Base-by-base conservation (phyloP, 208 protist genomes). In the Strigomonas galati region DNA sequence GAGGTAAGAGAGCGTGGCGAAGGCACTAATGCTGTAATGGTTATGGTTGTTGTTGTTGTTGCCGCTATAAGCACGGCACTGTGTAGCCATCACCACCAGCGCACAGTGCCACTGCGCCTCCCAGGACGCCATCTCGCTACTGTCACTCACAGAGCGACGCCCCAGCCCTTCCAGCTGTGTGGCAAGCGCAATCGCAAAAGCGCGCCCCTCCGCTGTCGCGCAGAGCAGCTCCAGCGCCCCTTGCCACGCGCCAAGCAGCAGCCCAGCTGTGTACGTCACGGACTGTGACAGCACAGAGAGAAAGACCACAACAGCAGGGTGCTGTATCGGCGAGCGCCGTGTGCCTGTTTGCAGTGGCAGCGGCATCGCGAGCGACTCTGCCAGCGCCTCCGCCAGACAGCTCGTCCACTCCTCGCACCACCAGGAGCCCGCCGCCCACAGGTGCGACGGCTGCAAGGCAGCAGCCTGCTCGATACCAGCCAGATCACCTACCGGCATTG, bases 101-200 rank as follows among this genome's bases (percentile, higher is more conserved):
- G 32, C 32, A 9, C 32, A 37, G 32, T 37, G 32, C 32, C 32
- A 37, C 9, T 37, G 32, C 9, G 32, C 32, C 32, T 37, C 32
- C 32, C 32, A 37, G 6, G 32, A 9, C 32, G 32, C 9, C 32
- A 9, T 9, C 32, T 37, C 32, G 9, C 32, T 37, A 9, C 32
- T 37, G 32, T 9, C 30, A 21, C 3, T 28, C 10, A 2, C 27
- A 6, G 52, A 28, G 17, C 7, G n/a, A 15, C 44, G 10, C 7
- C 44, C 44, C 17, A 15, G 44, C 7, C 17, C 44, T n/a, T 53
- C 51, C 23, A 67, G 65, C 28, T 78, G 72, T 0, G 57, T 49
- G 24, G 62, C 69, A 23, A 81, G 69, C 28, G 71, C 67, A 15
- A 82, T 59, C n/a, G 61, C 35, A 64, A 79, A 85, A 19, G 76